A percentile compares a stretch with the other conserved stretches of the same genome.
Evolutionary conservation across 768 basidiomycete genomes (phyloP).

Genomic region (Paxillus involutus): DNA sequence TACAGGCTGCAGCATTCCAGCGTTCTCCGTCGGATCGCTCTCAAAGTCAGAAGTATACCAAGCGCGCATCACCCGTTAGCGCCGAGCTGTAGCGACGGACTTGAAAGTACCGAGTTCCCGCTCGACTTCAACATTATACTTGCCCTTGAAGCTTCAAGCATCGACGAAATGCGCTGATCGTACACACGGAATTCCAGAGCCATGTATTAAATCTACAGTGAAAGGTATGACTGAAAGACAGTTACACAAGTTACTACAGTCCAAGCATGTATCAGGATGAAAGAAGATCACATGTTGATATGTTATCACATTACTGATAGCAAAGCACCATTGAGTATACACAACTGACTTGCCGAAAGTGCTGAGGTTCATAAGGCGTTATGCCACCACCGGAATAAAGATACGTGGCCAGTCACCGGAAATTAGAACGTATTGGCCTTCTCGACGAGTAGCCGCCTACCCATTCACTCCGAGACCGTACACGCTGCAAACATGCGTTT

Average conservation of each 20-base stretch:
- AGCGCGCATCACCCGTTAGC: conserved; percentile 65
- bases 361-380: neutral
- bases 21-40: conserved; percentile 43
- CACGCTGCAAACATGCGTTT: neutral
- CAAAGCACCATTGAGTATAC: neutral
- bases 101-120: no score
- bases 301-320: neutral
- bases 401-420: no score
- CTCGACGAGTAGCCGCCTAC: neutral
- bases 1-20: conserved; percentile 60
- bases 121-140: neutral
- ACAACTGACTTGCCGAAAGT: no score
- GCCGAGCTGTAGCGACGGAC: conserved; percentile 67
- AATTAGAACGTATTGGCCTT: no score
- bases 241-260: neutral
- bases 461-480: neutral
- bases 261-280: neutral
- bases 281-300: neutral
- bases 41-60: conserved; percentile 72
- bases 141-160: no score
- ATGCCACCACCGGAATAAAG: no score
- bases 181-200: no score
- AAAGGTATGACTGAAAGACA: neutral
- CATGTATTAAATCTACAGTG: neutral
- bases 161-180: neutral